Evolutionary conservation across 306 rosid species (phyloP).

Genomic region (Lathyrus sativus): DNA sequence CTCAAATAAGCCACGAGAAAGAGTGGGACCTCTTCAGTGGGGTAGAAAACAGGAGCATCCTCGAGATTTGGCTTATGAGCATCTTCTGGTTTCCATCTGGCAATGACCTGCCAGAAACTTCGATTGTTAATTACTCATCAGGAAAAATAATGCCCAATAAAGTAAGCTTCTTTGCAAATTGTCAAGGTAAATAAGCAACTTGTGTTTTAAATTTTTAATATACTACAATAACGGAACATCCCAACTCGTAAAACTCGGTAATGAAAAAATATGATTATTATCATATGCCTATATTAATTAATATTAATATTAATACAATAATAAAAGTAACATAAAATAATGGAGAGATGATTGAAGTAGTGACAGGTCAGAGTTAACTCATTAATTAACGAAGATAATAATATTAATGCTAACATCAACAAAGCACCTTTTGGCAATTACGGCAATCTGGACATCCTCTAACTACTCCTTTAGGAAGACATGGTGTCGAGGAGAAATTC

Average conservation of each 20-base stretch:
- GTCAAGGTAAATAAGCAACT: conserved; percentile 19
- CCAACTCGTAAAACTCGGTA: conserved; percentile 27
- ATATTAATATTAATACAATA: not conserved
- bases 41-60: conserved; percentile 91
- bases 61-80: conserved; percentile 67
- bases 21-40: conserved; percentile 83
- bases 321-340: conserved; percentile 16
- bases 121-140: conserved; percentile 41
- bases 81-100: conserved; percentile 88
- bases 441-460: conserved; percentile 91
- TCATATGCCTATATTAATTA: conserved; percentile 14
- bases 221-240: conserved; percentile 22
- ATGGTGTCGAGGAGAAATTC: conserved; percentile 57
- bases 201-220: conserved; percentile 22
- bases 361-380: conserved; percentile 5
- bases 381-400: conserved; percentile 25
- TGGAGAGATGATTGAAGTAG: conserved; percentile 6
- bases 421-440: conserved; percentile 79
- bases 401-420: conserved; percentile 14
- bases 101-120: conserved; percentile 69
- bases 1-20: conserved; percentile 39
- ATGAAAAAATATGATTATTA: conserved; percentile 24
- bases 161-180: not conserved
- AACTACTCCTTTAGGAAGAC: conserved; percentile 80
- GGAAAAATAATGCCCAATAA: conserved; percentile 19